Conservation (phyloP, 371 early-diverging fungal genomes). For the Furculomyces boomerangus region DNA sequence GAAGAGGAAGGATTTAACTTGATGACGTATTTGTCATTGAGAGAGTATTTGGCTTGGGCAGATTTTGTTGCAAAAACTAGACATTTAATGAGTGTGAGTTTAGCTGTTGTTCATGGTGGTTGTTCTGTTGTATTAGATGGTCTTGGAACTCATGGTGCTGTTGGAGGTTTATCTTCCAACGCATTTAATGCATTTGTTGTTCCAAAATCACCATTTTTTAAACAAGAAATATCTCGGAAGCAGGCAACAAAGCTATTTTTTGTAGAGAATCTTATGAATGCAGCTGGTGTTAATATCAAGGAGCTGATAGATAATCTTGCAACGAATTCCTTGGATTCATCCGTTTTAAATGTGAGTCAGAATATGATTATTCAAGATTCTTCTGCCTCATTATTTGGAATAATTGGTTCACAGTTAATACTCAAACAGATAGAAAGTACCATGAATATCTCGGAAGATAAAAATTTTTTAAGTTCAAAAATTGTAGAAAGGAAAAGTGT, state of each 20-base stretch:
- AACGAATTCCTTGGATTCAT: background rate
- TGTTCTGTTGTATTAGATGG: slow-evolving; percentile 86
- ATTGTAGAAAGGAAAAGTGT: background rate
- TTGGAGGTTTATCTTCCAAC: background rate
- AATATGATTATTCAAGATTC: no score
- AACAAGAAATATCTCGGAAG: background rate
- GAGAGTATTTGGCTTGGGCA: slow-evolving; percentile 90
- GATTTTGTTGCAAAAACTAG: slow-evolving; percentile 46
- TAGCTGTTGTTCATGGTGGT: slow-evolving; percentile 84
- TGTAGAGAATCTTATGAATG: background rate
- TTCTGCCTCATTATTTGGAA: background rate
- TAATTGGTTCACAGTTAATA: background rate
- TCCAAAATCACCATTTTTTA: background rate
- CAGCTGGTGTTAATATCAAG: background rate
- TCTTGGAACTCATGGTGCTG: slow-evolving; percentile 71
- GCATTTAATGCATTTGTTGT: background rate
- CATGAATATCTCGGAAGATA: no score
- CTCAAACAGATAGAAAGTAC: no score
- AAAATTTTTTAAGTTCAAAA: no score
- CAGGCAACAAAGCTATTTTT: background rate
- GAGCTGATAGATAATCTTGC: background rate
- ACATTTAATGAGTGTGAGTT: slow-evolving; percentile 21
- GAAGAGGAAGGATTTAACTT: background rate
- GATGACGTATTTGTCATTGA: slow-evolving; percentile 39
- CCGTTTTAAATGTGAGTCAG: background rate